A percentile compares a stretch with the other conserved stretches of the same genome.
Conservation (phyloP, 768 basidiomycete genomes). For the Polyporus arcularius region DNA sequence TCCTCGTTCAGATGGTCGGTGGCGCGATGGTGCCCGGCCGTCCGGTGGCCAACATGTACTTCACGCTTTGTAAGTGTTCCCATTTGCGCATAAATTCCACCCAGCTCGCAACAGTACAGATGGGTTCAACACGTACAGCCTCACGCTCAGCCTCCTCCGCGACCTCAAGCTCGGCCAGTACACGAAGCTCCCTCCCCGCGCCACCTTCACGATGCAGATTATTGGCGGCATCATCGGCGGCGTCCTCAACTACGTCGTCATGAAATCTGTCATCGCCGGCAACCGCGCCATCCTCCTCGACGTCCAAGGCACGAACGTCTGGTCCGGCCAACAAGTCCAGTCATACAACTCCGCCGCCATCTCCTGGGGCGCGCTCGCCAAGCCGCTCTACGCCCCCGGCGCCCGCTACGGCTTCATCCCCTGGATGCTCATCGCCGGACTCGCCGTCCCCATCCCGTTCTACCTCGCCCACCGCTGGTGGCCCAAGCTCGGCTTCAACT, state of each 20-base stretch:
- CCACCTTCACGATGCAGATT: constrained; percentile 59
- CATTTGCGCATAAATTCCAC: background rate
- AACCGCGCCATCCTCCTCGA: constrained; percentile 47
- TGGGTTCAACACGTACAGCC: constrained; percentile 41
- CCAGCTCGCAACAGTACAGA: constrained; percentile 11
- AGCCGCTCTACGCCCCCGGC: constrained; percentile 46
- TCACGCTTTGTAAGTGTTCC: constrained; percentile 13
- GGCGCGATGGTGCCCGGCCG: constrained; percentile 49
- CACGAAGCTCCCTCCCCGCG: constrained; percentile 63
- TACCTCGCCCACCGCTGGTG: constrained; percentile 47
- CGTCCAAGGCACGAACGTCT: constrained; percentile 52
- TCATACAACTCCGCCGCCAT: constrained; percentile 53
- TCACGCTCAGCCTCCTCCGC: constrained; percentile 39
- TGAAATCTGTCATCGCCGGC: constrained; percentile 34
- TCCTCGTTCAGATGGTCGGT: constrained; percentile 51
- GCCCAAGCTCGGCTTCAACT: constrained; percentile 46
- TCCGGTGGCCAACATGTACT: constrained; percentile 50
- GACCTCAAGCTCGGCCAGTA: constrained; percentile 60
- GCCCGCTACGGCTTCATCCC: constrained; percentile 52
- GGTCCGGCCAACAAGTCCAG: constrained; percentile 51
- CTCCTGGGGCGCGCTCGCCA: constrained; percentile 55
- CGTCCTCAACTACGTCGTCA: constrained; percentile 40
- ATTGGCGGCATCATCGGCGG: constrained; percentile 54
- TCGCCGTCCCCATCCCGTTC: constrained; percentile 54
- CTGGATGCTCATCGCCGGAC: constrained; percentile 47